Percentiles rank a stretch among this genome's conserved stretches.
Conservation (phyloP, 2,329 filamentous ascomycete species). For the Exophiala sideris region DNA sequence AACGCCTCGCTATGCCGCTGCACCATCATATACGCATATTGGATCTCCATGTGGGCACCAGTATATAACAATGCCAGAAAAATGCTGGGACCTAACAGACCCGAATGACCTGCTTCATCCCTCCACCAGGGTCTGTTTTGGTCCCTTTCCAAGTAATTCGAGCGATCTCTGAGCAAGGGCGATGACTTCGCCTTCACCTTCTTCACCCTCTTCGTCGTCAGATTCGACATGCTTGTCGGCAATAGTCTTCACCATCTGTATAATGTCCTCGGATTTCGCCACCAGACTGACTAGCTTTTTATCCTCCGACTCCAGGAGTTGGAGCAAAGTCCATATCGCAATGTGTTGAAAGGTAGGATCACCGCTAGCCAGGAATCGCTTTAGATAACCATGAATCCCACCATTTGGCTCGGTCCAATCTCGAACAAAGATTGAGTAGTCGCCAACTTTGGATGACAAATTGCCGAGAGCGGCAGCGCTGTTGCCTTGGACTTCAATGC, state of each 20-base stretch:
- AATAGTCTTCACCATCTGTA: slow-evolving; percentile 87
- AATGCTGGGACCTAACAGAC: slow-evolving; percentile 4
- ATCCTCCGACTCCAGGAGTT: slow-evolving; percentile 93
- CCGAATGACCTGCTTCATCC: slow-evolving; percentile 49
- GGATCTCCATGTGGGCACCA: slow-evolving; percentile 9
- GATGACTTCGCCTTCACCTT: slow-evolving; percentile 90
- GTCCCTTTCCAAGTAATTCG: slow-evolving; percentile 75
- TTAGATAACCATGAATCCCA: slow-evolving; percentile 92
- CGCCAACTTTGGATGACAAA: slow-evolving; percentile 93
- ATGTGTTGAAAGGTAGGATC: slow-evolving; percentile 99
- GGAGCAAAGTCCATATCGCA: slow-evolving; percentile 94
- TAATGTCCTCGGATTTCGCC: slow-evolving; percentile 83
- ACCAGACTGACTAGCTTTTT: slow-evolving; percentile 84
- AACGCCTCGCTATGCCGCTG: slow-evolving; percentile 26
- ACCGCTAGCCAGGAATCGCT: slow-evolving; percentile 86
- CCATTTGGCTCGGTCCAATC: slow-evolving; percentile 91
- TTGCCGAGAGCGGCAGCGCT: slow-evolving; percentile 95
- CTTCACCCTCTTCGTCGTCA: slow-evolving; percentile 80
- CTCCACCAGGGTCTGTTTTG: slow-evolving; percentile 76
- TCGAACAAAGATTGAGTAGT: slow-evolving; percentile 93
- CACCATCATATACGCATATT: slow-evolving; percentile 11
- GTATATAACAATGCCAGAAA: slow-evolving; percentile 22
- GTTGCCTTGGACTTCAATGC: slow-evolving; percentile 97
- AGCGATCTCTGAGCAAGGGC: slow-evolving; percentile 85
- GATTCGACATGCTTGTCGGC: slow-evolving; percentile 84